Evolutionary conservation across 192 early-diverging fungal genomes (phyloP).

Genomic region (Mortierella hygrophila): DNA sequence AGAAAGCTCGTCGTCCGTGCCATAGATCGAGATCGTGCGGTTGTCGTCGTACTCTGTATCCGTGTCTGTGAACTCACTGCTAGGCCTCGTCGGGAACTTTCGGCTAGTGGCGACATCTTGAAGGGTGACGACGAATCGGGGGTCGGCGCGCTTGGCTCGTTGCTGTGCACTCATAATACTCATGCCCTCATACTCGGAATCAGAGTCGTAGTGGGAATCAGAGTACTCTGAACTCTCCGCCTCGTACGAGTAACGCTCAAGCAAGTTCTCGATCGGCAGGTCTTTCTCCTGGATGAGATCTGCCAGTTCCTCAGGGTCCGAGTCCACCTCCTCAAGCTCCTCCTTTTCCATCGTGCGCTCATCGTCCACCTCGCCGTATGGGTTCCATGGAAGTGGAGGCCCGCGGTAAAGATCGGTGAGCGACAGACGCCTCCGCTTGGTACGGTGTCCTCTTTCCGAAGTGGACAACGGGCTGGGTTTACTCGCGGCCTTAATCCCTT

Average conservation of each 20-base stretch:
- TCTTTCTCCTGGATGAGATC: slow-evolving; percentile 37
- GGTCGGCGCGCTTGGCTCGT: slow-evolving; percentile 29
- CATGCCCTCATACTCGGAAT: slow-evolving; percentile 39
- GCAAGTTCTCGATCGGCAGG: slow-evolving; percentile 58
- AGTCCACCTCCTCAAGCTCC: slow-evolving; percentile 21
- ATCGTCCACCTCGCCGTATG: slow-evolving; percentile 49
- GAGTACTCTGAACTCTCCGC: slow-evolving; percentile 49
- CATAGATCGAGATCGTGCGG: slow-evolving; percentile 46
- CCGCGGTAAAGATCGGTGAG: slow-evolving; percentile 32
- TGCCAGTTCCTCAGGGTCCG: slow-evolving; percentile 30
- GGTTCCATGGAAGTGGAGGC: slow-evolving; percentile 44
- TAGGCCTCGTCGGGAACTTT: slow-evolving; percentile 48
- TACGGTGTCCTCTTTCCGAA: slow-evolving; percentile 42
- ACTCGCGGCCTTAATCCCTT: slow-evolving; percentile 45
- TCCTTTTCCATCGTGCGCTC: slow-evolving; percentile 51
- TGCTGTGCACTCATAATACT: slow-evolving; percentile 47
- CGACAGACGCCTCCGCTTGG: slow-evolving; percentile 52
- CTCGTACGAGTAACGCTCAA: slow-evolving; percentile 55
- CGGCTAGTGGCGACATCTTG: slow-evolving; percentile 44
- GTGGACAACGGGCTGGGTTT: slow-evolving; percentile 14
- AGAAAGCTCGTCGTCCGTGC: slow-evolving; percentile 52
- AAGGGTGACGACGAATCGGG: slow-evolving; percentile 44
- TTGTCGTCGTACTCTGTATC: slow-evolving; percentile 53
- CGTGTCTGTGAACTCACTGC: slow-evolving; percentile 49
- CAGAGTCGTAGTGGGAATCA: slow-evolving; percentile 48